A percentile compares a stretch with the other conserved stretches of the same genome.
These are phyloP conservation scores for Ogataea pignaliae DNA, from an alignment of 805 yeast species.

Conservation along the genomic window DNA sequence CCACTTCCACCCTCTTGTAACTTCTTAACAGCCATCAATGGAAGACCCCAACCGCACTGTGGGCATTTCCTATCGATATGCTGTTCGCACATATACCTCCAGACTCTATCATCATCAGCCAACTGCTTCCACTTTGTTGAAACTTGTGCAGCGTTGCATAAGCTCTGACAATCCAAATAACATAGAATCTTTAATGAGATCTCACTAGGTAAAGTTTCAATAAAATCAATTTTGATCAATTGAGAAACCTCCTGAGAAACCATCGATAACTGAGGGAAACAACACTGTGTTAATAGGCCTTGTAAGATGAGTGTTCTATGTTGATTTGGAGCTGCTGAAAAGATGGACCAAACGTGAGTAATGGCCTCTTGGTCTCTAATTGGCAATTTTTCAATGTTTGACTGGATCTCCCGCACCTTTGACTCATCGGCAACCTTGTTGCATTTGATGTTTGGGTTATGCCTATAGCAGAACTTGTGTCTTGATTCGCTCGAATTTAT, in stretches of 20 bases:
- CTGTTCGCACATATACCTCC: slow-evolving; percentile 98
- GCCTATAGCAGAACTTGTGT: slow-evolving; percentile 82
- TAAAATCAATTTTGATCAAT: slow-evolving; percentile 83
- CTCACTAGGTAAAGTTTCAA: slow-evolving; percentile 81
- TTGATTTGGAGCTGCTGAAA: slow-evolving; percentile 65
- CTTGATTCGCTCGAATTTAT: slow-evolving; percentile 45
- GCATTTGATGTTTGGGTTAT: slow-evolving; percentile 81
- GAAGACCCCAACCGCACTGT: slow-evolving; percentile 98
- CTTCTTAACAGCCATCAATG: slow-evolving; percentile 82
- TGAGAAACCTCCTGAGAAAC: slow-evolving; percentile 74
- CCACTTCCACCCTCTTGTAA: slow-evolving; percentile 25
- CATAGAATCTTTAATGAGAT: slow-evolving; percentile 79
- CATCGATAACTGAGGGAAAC: slow-evolving; percentile 91
- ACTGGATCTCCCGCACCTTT: slow-evolving; percentile 62
- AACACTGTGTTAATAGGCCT: slow-evolving; percentile 84
- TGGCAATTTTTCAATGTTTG: slow-evolving; percentile 52
- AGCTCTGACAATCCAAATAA: slow-evolving; percentile 87
- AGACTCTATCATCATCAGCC: slow-evolving; percentile 94
- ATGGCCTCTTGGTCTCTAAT: slow-evolving; percentile 72
- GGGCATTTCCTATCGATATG: slow-evolving; percentile 97
- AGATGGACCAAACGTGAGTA: slow-evolving; percentile 78
- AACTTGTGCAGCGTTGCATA: slow-evolving; percentile 92
- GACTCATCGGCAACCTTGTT: slow-evolving; percentile 62
- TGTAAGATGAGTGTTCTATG: slow-evolving; percentile 74
- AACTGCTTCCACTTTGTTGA: slow-evolving; percentile 79